A percentile compares a stretch with the other conserved stretches of the same genome.
These are phyloP conservation scores for Vitis hybrid DNA, from an alignment of 177 flowering plant species.

Conservation along the genomic window DNA sequence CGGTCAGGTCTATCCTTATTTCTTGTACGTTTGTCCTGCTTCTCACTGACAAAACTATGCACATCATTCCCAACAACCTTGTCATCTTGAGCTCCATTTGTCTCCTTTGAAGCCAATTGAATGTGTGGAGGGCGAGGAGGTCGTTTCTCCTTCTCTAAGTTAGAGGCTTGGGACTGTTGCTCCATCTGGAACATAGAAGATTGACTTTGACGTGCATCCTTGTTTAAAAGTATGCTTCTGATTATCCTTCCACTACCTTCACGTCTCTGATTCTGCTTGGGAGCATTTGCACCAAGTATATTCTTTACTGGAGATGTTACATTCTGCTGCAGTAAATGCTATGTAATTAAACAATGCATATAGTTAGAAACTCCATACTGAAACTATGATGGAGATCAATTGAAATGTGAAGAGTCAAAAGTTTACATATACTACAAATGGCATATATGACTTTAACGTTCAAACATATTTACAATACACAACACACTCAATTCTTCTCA, in stretches of 20 bases:
- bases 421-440: too few relatives aligned
- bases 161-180: slow-evolving; percentile 37
- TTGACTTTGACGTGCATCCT: slow-evolving; percentile 51
- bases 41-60: slow-evolving; percentile 44
- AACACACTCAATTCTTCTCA: too few relatives aligned
- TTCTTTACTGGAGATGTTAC: slow-evolving; percentile 35
- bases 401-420: too few relatives aligned
- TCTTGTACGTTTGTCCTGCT: slow-evolving; percentile 60
- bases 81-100: slow-evolving; percentile 52
- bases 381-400: too few relatives aligned
- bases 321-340: slow-evolving; percentile 32
- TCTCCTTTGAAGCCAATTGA: slow-evolving; percentile 36
- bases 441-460: too few relatives aligned
- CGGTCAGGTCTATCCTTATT: slow-evolving; percentile 84
- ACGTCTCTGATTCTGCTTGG: slow-evolving; percentile 55
- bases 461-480: too few relatives aligned
- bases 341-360: background rate
- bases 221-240: slow-evolving; percentile 63
- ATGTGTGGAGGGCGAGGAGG: slow-evolving; percentile 54
- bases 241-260: slow-evolving; percentile 66
- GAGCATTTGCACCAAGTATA: slow-evolving; percentile 26
- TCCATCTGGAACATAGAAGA: slow-evolving; percentile 41
- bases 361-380: too few relatives aligned
- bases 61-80: slow-evolving; percentile 38
- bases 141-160: slow-evolving; percentile 59